Conservation (phyloP, 352 stramenopile genomes). For the Lagenidium giganteum region DNA sequence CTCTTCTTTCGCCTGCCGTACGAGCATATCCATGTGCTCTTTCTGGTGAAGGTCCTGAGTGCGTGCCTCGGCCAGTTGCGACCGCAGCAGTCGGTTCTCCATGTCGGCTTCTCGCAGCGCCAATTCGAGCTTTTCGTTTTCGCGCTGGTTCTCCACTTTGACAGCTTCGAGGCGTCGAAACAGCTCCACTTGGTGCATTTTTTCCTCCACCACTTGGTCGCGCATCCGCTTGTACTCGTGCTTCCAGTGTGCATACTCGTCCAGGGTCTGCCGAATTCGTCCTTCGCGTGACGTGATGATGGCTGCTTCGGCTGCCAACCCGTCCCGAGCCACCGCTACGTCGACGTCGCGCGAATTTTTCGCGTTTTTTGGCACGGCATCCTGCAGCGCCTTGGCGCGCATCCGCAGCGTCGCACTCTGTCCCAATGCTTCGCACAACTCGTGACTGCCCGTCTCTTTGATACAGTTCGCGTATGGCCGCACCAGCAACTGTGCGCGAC, state of each 20-base stretch:
- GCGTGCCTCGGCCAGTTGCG: slow-evolving; percentile 31
- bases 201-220: slow-evolving; percentile 60
- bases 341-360: no score
- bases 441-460: no score
- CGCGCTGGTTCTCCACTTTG: slow-evolving; percentile 33
- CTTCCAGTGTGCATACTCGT: slow-evolving; percentile 26
- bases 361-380: no score
- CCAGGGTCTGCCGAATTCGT: not conserved
- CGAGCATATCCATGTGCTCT: slow-evolving; percentile 42
- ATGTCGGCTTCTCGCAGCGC: slow-evolving; percentile 22
- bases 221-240: slow-evolving; percentile 54
- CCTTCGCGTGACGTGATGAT: no score
- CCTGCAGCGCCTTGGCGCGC: no score
- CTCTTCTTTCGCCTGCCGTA: slow-evolving; percentile 42
- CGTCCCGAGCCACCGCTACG: no score
- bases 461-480: no score
- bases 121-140: slow-evolving; percentile 31
- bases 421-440: no score
- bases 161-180: slow-evolving; percentile 45
- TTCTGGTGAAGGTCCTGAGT: slow-evolving; percentile 35
- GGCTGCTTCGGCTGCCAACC: no score
- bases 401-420: no score
- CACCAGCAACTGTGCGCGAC: no score
- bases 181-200: slow-evolving; percentile 65
- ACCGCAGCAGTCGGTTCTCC: slow-evolving; percentile 41